phyloP scores from a whole-genome alignment of 805 yeast genomes.

The Cyberlindnera mississippiensis region DNA sequence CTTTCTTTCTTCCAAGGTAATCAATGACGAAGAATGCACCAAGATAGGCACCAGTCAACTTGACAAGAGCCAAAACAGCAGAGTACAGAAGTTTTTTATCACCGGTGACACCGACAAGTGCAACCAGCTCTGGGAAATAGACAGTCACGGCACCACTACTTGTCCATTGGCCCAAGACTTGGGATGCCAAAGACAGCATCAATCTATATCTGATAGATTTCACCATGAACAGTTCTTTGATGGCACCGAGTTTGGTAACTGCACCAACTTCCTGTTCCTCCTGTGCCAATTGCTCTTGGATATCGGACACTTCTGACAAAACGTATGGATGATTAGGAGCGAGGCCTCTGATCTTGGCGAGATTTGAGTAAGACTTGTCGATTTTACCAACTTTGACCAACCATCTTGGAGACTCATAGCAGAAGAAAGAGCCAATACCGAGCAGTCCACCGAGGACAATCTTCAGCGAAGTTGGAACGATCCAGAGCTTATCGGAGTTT shows the following conservation, averaged over 20 bases:
- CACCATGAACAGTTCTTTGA: slow-evolving; percentile 35
- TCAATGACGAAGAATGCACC: slow-evolving; percentile 53
- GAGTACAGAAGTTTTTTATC: slow-evolving; percentile 42
- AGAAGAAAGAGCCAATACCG: slow-evolving; percentile 6
- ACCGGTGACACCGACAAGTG: slow-evolving; percentile 42
- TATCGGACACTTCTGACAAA: slow-evolving; percentile 45
- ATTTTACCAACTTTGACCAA: slow-evolving; percentile 7
- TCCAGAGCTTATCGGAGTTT: slow-evolving; percentile 43
- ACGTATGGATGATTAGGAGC: slow-evolving; percentile 47
- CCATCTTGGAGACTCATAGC: slow-evolving; percentile 16
- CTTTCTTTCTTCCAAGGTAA: slow-evolving; percentile 46
- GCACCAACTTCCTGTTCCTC: slow-evolving; percentile 23
- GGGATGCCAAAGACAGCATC: slow-evolving; percentile 38
- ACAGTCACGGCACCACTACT: slow-evolving; percentile 54
- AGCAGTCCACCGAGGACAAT: slow-evolving; percentile 40
- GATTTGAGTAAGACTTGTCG: slow-evolving; percentile 21
- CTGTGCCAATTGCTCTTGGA: slow-evolving; percentile 41
- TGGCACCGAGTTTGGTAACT: slow-evolving; percentile 22
- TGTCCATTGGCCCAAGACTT: slow-evolving; percentile 53
- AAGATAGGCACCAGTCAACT: slow-evolving; percentile 43
- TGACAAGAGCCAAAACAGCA: slow-evolving; percentile 50
- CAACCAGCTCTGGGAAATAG: slow-evolving; percentile 50
- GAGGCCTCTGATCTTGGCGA: slow-evolving; percentile 41
- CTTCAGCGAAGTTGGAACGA: slow-evolving; percentile 46
- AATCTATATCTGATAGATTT: slow-evolving; percentile 45